Base-by-base conservation (phyloP, 225 moss, liverwort and hornwort genomes). In the Bryoerythrophyllum caledonicum region DNA sequence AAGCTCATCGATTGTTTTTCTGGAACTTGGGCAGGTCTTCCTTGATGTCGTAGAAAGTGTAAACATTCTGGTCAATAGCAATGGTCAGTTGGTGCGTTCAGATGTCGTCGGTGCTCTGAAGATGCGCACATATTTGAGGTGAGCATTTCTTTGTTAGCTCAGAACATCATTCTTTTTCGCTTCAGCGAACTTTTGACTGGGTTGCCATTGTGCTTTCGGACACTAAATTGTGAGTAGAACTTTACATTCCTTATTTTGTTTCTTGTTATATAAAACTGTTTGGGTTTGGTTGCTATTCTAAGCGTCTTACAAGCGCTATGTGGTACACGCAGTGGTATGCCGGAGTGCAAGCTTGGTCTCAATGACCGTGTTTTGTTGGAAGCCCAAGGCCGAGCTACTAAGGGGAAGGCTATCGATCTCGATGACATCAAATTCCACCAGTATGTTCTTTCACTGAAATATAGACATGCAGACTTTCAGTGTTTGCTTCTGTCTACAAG, bases 41-140 rank as follows among this genome's bases (percentile, higher is more conserved):
- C 89, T 99, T 75, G 99, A 99, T 83, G 99, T 99, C 19, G 99
- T 99, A 62, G 99, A 99, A 84, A 99, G 99, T 82, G 93, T 99
- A 78, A 99, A 99, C 84, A 95, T 99, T 78, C 78, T 95, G 80
- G 99, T 99, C 75, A 99, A 99, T 72, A 99, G 99, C 86, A 95
- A 95, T 78, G 93, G 95, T 78, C 99, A 99, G 84, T 83, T 99
- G 80, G 90, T 99, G 51, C 95, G 99, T 71, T 99, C 95, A 65
- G 99, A 95, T 80, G 99, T 99, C 63, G 95, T 99, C 35, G 99
- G 99, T 77, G 99, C 99, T 35, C 82, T 99, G 84, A 95, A 99
- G 90, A 99, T 95, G 99, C 94, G 99, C 70, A 99, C 99, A 51
- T 99, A 92, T 74, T 86, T 95, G 80, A 95, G 82, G 99, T 95